Evolutionary conservation across 805 yeast species (phyloP).

Genomic region (Candida tallmaniae): DNA sequence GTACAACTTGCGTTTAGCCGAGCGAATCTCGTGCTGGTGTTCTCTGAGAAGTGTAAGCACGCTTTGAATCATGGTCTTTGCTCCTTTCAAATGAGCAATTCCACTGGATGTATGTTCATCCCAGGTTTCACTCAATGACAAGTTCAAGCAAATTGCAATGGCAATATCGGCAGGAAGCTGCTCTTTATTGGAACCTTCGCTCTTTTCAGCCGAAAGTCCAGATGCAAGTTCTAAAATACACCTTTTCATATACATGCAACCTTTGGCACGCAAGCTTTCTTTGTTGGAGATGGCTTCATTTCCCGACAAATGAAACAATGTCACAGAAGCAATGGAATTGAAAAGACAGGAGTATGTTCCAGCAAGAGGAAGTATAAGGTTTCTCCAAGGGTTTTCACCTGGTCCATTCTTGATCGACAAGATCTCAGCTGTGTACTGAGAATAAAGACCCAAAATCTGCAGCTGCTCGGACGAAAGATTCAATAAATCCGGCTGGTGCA

Average conservation of each 20-base stretch:
- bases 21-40: slow-evolving; percentile 14
- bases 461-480: slow-evolving; percentile 28
- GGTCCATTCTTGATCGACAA: slow-evolving; percentile 64
- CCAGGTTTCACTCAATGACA: slow-evolving; percentile 68
- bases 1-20: slow-evolving; percentile 10
- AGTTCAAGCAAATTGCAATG: slow-evolving; percentile 56
- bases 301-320: slow-evolving; percentile 52
- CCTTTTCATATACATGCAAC: slow-evolving; percentile 53
- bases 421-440: slow-evolving; percentile 37
- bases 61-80: slow-evolving; percentile 54
- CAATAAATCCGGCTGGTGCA: slow-evolving; percentile 8
- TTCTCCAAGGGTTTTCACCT: slow-evolving; percentile 66
- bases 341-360: slow-evolving; percentile 50
- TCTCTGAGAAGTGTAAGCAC: slow-evolving; percentile 30
- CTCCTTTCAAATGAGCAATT: slow-evolving; percentile 65
- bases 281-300: slow-evolving; percentile 35
- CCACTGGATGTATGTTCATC: slow-evolving; percentile 64
- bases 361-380: slow-evolving; percentile 53
- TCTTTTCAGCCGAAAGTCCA: slow-evolving; percentile 43
- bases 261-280: slow-evolving; percentile 42
- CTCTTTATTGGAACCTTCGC: slow-evolving; percentile 10
- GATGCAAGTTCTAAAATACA: slow-evolving; percentile 57
- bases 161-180: slow-evolving; percentile 60
- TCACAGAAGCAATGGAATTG: slow-evolving; percentile 64
- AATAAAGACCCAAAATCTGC: slow-evolving; percentile 31